Evolutionary conservation across 2,329 filamentous ascomycete genomes (phyloP).

Genomic region (Fusarium acutatum): DNA sequence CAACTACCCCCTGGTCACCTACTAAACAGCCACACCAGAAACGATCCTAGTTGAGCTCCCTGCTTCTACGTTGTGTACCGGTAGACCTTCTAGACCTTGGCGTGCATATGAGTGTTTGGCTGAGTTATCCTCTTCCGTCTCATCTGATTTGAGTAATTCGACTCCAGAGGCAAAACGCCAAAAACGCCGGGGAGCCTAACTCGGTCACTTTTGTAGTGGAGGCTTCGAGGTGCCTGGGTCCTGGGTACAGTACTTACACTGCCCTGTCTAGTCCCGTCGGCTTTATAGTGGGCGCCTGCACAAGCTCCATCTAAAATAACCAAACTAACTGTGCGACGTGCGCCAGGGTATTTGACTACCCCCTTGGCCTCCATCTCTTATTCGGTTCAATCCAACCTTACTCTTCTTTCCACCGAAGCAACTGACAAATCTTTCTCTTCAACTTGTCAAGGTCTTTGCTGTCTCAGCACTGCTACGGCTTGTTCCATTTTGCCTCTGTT

Average conservation of each 20-base stretch:
- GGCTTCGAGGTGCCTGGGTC: conserved; percentile 1
- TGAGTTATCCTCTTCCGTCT: neutral
- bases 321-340: conserved; percentile 22
- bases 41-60: neutral
- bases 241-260: neutral
- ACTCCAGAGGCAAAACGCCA: conserved; percentile 8
- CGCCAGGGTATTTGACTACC: conserved; percentile 33
- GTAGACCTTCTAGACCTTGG: conserved; percentile 4
- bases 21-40: conserved; percentile 7
- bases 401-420: conserved; percentile 12
- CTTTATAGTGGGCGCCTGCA: conserved; percentile 31
- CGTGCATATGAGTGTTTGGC: neutral
- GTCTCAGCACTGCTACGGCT: neutral
- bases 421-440: conserved; percentile 4
- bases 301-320: conserved; percentile 22
- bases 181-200: conserved; percentile 6
- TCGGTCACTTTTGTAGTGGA: conserved; percentile 7
- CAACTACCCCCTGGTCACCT: conserved; percentile 24
- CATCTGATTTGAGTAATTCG: neutral
- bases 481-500: conserved; percentile 1
- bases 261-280: neutral
- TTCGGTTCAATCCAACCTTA: conserved; percentile 26
- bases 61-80: neutral
- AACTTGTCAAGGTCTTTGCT: neutral
- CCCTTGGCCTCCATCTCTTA: conserved; percentile 27